Conservation (phyloP, 345 rosid genomes). For the Heritiera fomes region DNA sequence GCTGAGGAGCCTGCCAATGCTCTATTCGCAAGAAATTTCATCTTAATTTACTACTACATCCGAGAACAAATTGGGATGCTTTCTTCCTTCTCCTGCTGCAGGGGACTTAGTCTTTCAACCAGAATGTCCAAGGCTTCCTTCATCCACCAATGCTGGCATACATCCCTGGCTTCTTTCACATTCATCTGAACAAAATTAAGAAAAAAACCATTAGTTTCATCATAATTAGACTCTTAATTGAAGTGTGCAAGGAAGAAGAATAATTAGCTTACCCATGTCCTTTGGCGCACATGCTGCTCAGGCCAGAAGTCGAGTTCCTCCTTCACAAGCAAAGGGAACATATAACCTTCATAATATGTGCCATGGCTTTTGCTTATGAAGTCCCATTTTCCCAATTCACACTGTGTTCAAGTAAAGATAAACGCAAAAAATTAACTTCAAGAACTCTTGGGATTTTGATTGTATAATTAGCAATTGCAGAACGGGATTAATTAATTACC, state of each 20-base stretch:
- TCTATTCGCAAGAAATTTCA: background rate
- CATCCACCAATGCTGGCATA: conserved; percentile 92
- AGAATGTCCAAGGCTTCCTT: conserved; percentile 77
- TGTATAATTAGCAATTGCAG: background rate
- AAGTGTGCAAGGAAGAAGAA: background rate
- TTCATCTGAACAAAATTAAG: conserved; percentile 44
- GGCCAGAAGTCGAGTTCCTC: conserved; percentile 82
- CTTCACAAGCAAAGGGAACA: conserved; percentile 80
- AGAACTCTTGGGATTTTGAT: background rate
- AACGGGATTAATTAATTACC: background rate
- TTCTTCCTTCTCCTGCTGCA: conserved; percentile 29
- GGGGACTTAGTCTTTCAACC: conserved; percentile 41
- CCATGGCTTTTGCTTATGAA: conserved; percentile 75
- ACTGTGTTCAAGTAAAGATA: conserved; percentile 32
- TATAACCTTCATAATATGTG: conserved; percentile 79
- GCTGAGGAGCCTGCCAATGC: background rate
- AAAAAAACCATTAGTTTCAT: background rate
- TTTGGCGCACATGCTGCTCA: conserved; percentile 59
- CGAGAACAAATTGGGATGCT: background rate
- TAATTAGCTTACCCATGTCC: conserved; percentile 60
- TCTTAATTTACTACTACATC: background rate
- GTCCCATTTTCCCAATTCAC: conserved; percentile 72
- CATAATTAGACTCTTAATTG: too few relatives aligned
- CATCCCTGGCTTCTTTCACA: conserved; percentile 71
- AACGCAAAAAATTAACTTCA: background rate